phyloP scores from a whole-genome alignment of 345 rosid species.

The Carallia pectinifolia region DNA sequence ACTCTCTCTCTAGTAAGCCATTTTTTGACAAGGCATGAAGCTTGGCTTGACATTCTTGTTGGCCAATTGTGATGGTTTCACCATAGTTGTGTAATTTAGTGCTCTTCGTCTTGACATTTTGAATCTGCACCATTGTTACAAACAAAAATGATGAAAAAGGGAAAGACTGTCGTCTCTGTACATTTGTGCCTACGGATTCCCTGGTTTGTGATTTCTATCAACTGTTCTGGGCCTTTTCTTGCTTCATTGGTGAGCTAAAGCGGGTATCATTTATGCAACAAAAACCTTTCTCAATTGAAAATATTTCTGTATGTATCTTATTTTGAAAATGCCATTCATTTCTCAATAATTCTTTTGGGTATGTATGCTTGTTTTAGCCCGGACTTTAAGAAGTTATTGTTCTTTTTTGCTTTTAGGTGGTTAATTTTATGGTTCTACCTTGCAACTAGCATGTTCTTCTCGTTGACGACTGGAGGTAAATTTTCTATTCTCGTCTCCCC shows the following conservation, averaged over 20 bases:
- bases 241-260: background rate
- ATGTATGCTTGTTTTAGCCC: no score
- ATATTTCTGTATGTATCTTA: no score
- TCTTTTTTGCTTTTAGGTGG: background rate
- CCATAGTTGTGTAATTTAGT: background rate
- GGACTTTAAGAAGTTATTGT: background rate
- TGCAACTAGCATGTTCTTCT: background rate
- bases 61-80: background rate
- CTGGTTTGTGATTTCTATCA: background rate
- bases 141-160: background rate
- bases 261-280: background rate
- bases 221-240: background rate
- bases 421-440: background rate
- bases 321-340: no score
- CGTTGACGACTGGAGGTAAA: background rate
- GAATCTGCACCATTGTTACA: background rate
- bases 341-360: no score
- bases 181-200: no score
- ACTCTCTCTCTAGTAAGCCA: background rate
- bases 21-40: background rate
- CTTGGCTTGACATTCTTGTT: background rate
- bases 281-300: background rate
- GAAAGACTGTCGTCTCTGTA: no score
- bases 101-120: background rate
- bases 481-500: background rate